phyloP scores from a whole-genome alignment of 768 basidiomycete species.

The Botryobasidium botryosum region DNA sequence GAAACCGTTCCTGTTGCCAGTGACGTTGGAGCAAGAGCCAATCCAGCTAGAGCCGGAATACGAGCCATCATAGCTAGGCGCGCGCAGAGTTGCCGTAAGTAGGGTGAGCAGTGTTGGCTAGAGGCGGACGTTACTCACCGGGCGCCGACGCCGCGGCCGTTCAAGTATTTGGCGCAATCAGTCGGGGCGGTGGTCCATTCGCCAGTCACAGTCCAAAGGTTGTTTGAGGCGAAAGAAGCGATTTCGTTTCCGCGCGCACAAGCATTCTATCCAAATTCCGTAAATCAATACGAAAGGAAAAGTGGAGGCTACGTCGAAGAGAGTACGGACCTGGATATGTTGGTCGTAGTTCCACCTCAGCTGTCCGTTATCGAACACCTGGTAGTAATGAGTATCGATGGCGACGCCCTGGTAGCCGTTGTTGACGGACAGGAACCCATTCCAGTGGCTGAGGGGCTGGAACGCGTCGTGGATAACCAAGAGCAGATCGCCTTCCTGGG shows the following conservation, averaged over 20 bases:
- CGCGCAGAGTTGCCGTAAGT: not conserved
- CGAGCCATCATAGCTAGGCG: constrained; percentile 41
- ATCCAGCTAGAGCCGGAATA: constrained; percentile 44
- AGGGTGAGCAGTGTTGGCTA: not conserved
- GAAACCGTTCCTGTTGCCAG: constrained; percentile 43
- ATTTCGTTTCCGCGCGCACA: constrained; percentile 34
- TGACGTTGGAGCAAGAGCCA: constrained; percentile 57
- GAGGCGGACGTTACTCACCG: constrained; percentile 31
- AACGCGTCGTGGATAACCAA: constrained; percentile 67
- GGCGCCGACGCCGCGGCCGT: constrained; percentile 59
- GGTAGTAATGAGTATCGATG: constrained; percentile 40
- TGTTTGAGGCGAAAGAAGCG: constrained; percentile 32
- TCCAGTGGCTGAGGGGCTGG: constrained; percentile 55
- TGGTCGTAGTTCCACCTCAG: constrained; percentile 36
- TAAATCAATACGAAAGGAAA: not conserved
- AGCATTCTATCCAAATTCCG: constrained; percentile 19
- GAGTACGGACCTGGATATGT: constrained; percentile 33
- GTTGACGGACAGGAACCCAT: constrained; percentile 36
- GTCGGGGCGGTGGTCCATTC: constrained; percentile 68
- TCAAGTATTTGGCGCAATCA: constrained; percentile 65
- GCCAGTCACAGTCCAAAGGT: constrained; percentile 72
- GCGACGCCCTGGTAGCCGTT: constrained; percentile 39
- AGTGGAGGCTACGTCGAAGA: not conserved
- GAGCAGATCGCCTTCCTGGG: constrained; percentile 38
- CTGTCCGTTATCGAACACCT: constrained; percentile 46